Evolutionary conservation across 257 asterid genomes (phyloP).

Genomic region (Rhazya stricta): DNA sequence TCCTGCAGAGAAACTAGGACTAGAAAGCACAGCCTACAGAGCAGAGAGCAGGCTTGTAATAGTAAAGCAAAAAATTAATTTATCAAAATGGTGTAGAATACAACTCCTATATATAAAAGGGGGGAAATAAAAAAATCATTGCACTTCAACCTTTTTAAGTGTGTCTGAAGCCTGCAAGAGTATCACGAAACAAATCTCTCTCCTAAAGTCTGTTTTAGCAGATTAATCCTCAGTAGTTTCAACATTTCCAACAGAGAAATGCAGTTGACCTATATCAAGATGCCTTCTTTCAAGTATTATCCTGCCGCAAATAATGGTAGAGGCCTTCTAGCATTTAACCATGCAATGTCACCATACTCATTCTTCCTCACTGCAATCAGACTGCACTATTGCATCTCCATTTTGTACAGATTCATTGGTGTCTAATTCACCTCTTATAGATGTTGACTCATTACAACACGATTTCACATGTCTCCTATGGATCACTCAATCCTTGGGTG

Average conservation of each 20-base stretch:
- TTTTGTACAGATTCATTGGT: slow-evolving; percentile 11
- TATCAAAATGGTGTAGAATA: not conserved
- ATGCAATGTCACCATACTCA: not conserved
- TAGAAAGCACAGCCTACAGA: not conserved
- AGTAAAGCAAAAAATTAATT: not conserved
- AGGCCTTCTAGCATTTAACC: not conserved
- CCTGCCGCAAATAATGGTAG: not conserved
- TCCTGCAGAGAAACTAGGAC: not conserved
- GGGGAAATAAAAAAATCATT: too few relatives aligned
- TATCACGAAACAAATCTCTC: not conserved
- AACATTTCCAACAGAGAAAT: not conserved
- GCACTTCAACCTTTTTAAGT: not conserved
- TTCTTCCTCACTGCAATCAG: slow-evolving; percentile 10
- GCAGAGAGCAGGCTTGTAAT: not conserved
- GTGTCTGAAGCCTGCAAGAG: not conserved
- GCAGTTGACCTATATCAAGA: not conserved
- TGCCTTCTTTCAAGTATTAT: not conserved
- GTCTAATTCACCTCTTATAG: slow-evolving; percentile 24
- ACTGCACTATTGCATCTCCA: slow-evolving; percentile 3
- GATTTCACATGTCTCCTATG: slow-evolving; percentile 15
- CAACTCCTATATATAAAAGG: too few relatives aligned
- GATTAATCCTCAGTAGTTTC: not conserved
- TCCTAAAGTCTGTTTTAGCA: not conserved
- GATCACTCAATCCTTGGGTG: slow-evolving; percentile 19
- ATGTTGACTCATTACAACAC: slow-evolving; percentile 2